Evolutionary conservation across 805 yeast species (phyloP).

Genomic region (Yarrowia osloensis): DNA sequence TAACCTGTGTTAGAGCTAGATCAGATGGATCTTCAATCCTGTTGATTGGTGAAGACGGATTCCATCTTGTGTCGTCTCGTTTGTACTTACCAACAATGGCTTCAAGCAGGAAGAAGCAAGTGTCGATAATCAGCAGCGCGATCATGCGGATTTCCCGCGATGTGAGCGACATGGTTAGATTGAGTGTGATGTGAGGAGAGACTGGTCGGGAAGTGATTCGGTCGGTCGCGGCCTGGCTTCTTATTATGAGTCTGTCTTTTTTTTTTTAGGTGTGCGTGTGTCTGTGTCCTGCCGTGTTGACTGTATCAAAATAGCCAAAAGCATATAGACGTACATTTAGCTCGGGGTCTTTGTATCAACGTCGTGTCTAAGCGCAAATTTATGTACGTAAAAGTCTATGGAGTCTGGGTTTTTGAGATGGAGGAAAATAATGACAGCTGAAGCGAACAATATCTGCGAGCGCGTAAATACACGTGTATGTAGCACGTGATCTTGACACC

Average conservation of each 20-base stretch:
- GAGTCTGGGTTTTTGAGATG: background rate
- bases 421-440: background rate
- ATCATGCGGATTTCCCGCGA: slow-evolving; percentile 47
- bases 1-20: slow-evolving; percentile 48
- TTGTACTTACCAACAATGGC: slow-evolving; percentile 61
- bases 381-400: slow-evolving; percentile 13
- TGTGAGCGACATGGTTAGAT: slow-evolving; percentile 10
- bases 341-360: slow-evolving; percentile 12
- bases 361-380: slow-evolving; percentile 21
- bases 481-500: no score
- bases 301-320: slow-evolving; percentile 21
- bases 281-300: slow-evolving; percentile 7
- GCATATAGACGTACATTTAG: slow-evolving; percentile 16
- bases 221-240: background rate
- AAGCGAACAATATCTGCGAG: background rate
- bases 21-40: no score
- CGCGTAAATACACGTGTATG: no score
- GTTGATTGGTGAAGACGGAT: background rate
- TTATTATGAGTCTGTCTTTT: background rate
- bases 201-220: background rate
- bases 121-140: slow-evolving; percentile 71
- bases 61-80: background rate
- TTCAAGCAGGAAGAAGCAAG: slow-evolving; percentile 81
- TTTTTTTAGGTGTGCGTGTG: background rate
- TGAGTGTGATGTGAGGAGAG: background rate